Evolutionary conservation across 1,284 basidiomycete species (phyloP).

Genomic region (Paramarasmius palmivorus): DNA sequence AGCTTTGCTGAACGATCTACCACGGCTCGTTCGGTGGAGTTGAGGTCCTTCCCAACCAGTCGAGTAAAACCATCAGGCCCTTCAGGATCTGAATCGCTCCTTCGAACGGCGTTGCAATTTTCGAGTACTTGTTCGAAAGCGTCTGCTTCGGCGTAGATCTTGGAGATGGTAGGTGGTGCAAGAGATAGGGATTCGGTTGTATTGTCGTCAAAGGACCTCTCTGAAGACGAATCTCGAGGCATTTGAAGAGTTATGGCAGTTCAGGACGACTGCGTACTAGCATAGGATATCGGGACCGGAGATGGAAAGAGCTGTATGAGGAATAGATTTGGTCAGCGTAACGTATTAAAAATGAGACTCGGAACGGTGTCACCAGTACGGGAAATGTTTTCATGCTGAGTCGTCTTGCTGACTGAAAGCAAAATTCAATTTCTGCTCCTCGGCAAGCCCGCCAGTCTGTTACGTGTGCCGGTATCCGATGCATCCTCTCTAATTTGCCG

Average conservation of each 20-base stretch:
- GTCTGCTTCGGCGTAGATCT: slow-evolving; percentile 2
- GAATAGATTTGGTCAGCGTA: not conserved
- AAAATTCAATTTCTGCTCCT: too few species aligned
- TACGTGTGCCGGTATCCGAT: too few species aligned
- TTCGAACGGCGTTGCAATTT: slow-evolving; percentile 7
- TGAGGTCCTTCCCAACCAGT: slow-evolving; percentile 41
- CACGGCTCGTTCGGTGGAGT: slow-evolving; percentile 31
- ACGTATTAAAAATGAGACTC: too few species aligned
- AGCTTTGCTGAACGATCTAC: slow-evolving; percentile 37
- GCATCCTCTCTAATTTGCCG: too few species aligned
- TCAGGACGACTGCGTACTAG: not conserved
- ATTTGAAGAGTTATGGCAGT: too few species aligned
- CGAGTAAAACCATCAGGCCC: slow-evolving; percentile 31
- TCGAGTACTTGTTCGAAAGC: slow-evolving; percentile 2
- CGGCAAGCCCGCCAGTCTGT: too few species aligned
- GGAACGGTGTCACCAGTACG: too few species aligned
- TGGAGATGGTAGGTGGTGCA: not conserved
- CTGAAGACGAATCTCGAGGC: not conserved
- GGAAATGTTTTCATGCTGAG: too few species aligned
- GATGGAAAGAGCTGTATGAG: too few species aligned
- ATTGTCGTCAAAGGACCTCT: not conserved
- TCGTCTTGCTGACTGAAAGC: too few species aligned
- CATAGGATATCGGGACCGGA: too few species aligned
- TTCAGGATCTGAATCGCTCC: slow-evolving; percentile 21
- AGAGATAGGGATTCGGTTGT: not conserved